phyloP scores from a whole-genome alignment of 495 filamentous ascomycete genomes.

The Penicillium nucicola region DNA sequence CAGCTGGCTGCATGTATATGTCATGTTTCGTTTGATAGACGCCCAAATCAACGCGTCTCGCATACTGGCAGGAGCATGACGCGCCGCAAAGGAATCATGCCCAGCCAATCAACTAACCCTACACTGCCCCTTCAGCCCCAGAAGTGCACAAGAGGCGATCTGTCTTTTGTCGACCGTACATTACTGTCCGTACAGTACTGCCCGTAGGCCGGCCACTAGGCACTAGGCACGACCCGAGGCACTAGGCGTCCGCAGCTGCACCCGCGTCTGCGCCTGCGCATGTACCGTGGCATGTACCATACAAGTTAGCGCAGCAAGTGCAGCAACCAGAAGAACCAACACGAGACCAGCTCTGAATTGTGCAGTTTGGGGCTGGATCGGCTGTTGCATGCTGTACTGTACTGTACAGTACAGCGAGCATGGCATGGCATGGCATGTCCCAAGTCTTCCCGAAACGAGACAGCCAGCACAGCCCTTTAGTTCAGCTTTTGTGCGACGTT shows the following conservation, averaged over 20 bases:
- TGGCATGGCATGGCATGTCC: neutral
- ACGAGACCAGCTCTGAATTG: neutral
- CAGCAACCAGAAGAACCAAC: neutral
- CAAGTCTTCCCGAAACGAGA: no score
- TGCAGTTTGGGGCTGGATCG: neutral
- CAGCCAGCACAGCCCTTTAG: neutral
- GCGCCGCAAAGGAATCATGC: neutral
- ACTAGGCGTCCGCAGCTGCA: neutral
- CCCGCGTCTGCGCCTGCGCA: neutral
- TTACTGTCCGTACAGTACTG: no score
- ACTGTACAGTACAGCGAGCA: no score
- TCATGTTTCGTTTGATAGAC: neutral
- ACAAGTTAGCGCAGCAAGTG: no score
- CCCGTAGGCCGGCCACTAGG: no score
- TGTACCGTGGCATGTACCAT: neutral
- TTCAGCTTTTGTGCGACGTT: neutral
- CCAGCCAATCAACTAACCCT: neutral
- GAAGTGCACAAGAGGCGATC: neutral
- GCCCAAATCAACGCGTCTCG: slow-evolving; percentile 1
- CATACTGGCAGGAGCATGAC: neutral
- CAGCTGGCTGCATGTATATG: neutral
- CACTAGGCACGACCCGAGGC: neutral
- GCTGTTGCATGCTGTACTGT: no score
- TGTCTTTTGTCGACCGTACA: neutral
- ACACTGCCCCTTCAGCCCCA: no score